Evolutionary conservation across 1,284 basidiomycete species (phyloP).

Genomic region (Lentinus polychrous): DNA sequence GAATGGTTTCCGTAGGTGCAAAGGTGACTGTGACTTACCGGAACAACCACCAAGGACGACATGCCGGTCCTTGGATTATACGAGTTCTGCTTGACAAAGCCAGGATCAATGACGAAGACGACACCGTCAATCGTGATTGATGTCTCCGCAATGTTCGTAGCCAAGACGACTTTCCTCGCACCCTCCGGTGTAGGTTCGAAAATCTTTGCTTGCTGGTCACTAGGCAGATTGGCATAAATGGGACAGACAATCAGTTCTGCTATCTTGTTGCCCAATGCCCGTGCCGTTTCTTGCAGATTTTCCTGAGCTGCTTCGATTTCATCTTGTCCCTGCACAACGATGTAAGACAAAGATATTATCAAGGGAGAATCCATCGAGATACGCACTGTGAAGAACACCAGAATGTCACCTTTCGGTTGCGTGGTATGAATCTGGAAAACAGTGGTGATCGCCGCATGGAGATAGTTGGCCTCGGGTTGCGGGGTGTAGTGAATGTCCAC

Average conservation of each 20-base stretch:
- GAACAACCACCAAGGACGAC: conserved; percentile 91
- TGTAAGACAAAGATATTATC: conserved; percentile 5
- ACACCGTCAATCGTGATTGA: conserved; percentile 98
- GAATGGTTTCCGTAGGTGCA: conserved; percentile 2
- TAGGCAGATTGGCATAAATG: conserved; percentile 96
- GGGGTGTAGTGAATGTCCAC: conserved; percentile 99
- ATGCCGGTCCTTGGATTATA: conserved; percentile 96
- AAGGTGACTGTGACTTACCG: conserved; percentile 46
- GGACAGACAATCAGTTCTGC: conserved; percentile 93
- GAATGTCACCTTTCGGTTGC: conserved; percentile 96
- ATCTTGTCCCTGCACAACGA: conserved; percentile 78
- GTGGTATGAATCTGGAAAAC: conserved; percentile 99
- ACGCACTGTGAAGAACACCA: conserved; percentile 90
- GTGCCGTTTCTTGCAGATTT: conserved; percentile 91
- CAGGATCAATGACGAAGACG: conserved; percentile 96
- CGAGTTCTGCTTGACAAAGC: conserved; percentile 96
- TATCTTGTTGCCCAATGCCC: conserved; percentile 93
- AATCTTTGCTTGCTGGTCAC: conserved; percentile 99
- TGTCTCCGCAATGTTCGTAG: conserved; percentile 98
- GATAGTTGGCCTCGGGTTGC: conserved; percentile 96
- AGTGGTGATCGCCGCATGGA: conserved; percentile 97
- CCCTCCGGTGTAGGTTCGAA: conserved; percentile 98
- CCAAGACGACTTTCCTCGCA: conserved; percentile 93
- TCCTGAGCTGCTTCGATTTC: conserved; percentile 98
- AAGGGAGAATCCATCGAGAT: neutral